Evolutionary conservation across 2,329 filamentous ascomycete genomes (phyloP).

Genomic region (Chrysoporthe cubensis): DNA sequence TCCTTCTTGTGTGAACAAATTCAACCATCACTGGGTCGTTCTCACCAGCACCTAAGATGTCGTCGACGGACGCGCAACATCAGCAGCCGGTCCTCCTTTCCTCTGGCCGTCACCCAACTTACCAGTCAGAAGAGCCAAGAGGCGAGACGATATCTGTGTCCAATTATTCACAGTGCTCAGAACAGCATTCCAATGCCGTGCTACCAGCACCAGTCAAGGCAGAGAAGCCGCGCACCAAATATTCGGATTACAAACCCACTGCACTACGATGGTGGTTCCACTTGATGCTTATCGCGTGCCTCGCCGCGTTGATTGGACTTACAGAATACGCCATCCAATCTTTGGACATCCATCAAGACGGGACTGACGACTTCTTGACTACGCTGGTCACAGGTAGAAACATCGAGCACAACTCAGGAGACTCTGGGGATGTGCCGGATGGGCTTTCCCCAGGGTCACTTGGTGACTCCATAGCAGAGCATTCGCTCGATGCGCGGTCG

Average conservation of each 20-base stretch:
- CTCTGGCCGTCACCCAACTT: not conserved
- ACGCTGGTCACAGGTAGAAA: not conserved
- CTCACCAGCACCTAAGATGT: not conserved
- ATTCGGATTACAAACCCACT: slow-evolving; percentile 21
- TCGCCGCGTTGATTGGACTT: slow-evolving; percentile 14
- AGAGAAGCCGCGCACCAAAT: not conserved
- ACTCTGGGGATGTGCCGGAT: not conserved
- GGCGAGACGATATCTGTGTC: not conserved
- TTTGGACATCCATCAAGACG: not conserved
- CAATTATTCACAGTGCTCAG: not conserved
- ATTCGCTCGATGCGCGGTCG: not conserved
- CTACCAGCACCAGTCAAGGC: not conserved
- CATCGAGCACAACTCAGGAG: not conserved
- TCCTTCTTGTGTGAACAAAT: not conserved
- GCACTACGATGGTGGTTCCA: slow-evolving; percentile 26
- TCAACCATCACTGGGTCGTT: not conserved
- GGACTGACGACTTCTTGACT: not conserved
- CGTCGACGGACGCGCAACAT: not conserved
- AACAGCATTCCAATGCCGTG: not conserved
- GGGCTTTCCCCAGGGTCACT: too few relatives aligned
- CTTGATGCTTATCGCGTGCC: slow-evolving; percentile 7
- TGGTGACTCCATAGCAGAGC: not conserved
- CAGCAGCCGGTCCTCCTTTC: not conserved
- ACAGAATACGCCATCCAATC: slow-evolving; percentile 20
- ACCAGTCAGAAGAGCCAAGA: not conserved